phyloP scores from a whole-genome alignment of 192 early-diverging fungal genomes.

The Coemansia sp. region DNA sequence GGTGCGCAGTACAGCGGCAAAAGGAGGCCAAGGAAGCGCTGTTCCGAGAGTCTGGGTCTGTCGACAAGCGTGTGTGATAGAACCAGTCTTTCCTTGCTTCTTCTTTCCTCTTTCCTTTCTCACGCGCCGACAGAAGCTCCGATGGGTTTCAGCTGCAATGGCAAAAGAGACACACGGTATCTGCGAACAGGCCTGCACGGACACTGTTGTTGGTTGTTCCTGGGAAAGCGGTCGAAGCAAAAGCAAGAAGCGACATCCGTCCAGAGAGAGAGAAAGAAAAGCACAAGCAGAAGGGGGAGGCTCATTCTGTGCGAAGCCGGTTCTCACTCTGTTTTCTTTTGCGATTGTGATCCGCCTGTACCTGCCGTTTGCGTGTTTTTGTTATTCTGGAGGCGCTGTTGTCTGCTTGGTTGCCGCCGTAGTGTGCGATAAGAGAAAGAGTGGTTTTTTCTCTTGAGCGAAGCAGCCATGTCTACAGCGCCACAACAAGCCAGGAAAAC shows the following conservation, averaged over 20 bases:
- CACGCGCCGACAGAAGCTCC: neutral
- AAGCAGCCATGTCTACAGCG: too few species aligned
- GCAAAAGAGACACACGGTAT: neutral
- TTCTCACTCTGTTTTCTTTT: slow-evolving; percentile 4
- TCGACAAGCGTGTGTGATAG: neutral
- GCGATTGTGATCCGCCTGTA: neutral
- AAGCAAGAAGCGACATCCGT: too few species aligned
- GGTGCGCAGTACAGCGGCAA: neutral
- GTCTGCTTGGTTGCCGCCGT: neutral
- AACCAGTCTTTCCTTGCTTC: neutral
- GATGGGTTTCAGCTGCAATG: neutral
- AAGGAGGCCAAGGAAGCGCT: neutral
- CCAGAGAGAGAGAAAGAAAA: too few species aligned
- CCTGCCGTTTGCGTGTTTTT: neutral
- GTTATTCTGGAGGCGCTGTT: neutral
- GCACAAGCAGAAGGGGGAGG: neutral
- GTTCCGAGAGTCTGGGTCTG: neutral
- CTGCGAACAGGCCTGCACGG: neutral
- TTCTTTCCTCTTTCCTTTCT: neutral
- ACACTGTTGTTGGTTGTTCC: too few species aligned
- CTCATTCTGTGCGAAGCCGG: neutral
- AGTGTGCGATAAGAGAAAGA: neutral
- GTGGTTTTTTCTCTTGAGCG: too few species aligned
- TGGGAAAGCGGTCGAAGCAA: too few species aligned
- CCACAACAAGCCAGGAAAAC: too few species aligned